These are phyloP conservation scores for Mortierella sp. DNA, from an alignment of 371 early-diverging fungal genomes.

Conservation along the genomic window DNA sequence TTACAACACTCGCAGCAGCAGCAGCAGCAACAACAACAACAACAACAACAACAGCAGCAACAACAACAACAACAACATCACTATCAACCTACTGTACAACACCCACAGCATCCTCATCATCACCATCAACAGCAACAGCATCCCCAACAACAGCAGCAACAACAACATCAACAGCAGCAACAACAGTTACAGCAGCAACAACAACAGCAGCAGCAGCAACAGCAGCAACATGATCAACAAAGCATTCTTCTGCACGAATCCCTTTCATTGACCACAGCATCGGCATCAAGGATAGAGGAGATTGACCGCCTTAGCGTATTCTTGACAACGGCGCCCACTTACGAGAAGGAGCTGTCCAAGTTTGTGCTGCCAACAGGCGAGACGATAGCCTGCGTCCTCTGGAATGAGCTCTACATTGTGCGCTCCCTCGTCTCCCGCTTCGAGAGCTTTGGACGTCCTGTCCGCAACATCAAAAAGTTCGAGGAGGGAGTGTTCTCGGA, in stretches of 20 bases:
- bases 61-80: slow-evolving; percentile 18
- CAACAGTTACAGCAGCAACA: slow-evolving; percentile 31
- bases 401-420: slow-evolving; percentile 95
- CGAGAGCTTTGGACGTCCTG: slow-evolving; percentile 91
- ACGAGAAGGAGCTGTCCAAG: slow-evolving; percentile 66
- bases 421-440: slow-evolving; percentile 96
- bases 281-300: slow-evolving; percentile 51
- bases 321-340: slow-evolving; percentile 51
- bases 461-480: slow-evolving; percentile 97
- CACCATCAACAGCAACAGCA: slow-evolving; percentile 47
- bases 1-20: slow-evolving; percentile 22
- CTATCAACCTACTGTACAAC: slow-evolving; percentile 24
- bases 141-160: slow-evolving; percentile 31
- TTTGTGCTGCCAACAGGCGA: slow-evolving; percentile 90
- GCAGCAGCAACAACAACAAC: slow-evolving; percentile 7
- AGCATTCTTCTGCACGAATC: slow-evolving; percentile 34
- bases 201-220: slow-evolving; percentile 37
- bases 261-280: slow-evolving; percentile 36
- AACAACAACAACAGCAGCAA: slow-evolving; percentile 29
- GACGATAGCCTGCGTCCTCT: slow-evolving; percentile 90
- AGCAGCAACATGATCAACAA: slow-evolving; percentile 48
- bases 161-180: slow-evolving; percentile 32
- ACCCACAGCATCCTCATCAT: slow-evolving; percentile 25
- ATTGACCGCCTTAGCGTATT: slow-evolving; percentile 57
- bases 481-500: slow-evolving; percentile 99